Conservation (phyloP, 345 rosid genomes). For the Citrus maxima region DNA sequence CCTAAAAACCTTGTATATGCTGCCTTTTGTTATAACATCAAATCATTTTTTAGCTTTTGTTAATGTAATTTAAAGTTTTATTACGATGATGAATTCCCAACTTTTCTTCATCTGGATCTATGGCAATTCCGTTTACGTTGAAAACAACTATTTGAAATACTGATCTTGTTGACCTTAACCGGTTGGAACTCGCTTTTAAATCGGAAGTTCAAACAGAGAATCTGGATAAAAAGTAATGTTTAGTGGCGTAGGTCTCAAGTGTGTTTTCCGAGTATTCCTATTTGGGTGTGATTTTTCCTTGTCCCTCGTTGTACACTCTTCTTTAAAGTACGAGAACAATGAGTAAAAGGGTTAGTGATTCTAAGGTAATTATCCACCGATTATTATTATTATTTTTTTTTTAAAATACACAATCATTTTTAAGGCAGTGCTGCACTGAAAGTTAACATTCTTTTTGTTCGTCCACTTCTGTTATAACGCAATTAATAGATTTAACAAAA, state of each 20-base stretch:
- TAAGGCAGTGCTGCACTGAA: accelerated
- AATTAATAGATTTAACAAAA: no score
- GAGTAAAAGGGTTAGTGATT: neutral
- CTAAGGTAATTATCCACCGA: no score
- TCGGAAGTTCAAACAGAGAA: no score
- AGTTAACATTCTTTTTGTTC: accelerated
- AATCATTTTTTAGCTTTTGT: neutral
- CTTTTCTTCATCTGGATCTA: neutral
- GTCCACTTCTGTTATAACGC: accelerated
- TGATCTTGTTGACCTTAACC: no score
- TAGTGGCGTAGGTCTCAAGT: neutral
- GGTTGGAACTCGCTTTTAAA: no score
- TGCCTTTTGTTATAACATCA: neutral
- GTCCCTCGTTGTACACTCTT: no score
- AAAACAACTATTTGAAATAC: no score
- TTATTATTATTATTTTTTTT: no score
- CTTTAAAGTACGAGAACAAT: neutral
- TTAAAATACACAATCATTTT: no score
- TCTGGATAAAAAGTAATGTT: neutral
- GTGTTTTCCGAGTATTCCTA: no score
- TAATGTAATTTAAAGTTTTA: neutral
- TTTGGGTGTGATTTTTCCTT: neutral
- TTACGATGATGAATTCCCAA: neutral
- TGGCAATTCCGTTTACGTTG: no score
- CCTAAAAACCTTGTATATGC: neutral